Evolutionary conservation across 805 yeast genomes (phyloP), one percentile per base, ranked within the genome.

Genomic region (Kodamaea sagamina): DNA sequence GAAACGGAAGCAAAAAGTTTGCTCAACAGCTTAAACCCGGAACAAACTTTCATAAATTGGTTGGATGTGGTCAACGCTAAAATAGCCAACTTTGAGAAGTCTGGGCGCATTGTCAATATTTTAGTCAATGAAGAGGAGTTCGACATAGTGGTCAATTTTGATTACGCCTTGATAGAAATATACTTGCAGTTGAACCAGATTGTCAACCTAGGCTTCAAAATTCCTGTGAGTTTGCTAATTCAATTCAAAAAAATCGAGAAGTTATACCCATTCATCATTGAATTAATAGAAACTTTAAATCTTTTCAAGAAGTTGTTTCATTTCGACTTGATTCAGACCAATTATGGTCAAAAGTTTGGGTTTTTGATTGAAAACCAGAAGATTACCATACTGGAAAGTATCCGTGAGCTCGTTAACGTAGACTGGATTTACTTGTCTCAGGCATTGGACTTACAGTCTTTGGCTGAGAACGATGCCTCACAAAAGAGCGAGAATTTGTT

Each of bases 131-230:
- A 6, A n/a, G 52, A 53, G 3, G 48, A 51, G 4, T 32, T 83
- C 11, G 34, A 29, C 11, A 29, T 29, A 1, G 32, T 52, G 0
- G 73, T 84, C 4, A 81, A 82, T 47, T 79, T 83, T 55, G 79
- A 82, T 49, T 61, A 61, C 3, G 54, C 71, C 1, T 47, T 68
- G 3, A 54, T 74, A 27, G 52, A 64, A 1, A 53, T 79, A 7
- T 73, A 75, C 59, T 73, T 77, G 42, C 88, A 86, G 52, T 76
- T 79, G 1, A 60, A 77, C 31, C 73, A 74, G 37, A 55, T 86
- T 22, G 57, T 66, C 4, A 62, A 71, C 47, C 58, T 81, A 47
- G 81, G 78, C 0, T 78, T 72, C 53, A 76, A 74, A 6, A 61
- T 88, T 0, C 92, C 96, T 0, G 75, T 75, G 18, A 52, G 69